Percentiles rank a stretch among this genome's conserved stretches.
Evolutionary conservation across 2,329 filamentous ascomycete species (phyloP).

Genomic region (Pseudocercospora cruenta): DNA sequence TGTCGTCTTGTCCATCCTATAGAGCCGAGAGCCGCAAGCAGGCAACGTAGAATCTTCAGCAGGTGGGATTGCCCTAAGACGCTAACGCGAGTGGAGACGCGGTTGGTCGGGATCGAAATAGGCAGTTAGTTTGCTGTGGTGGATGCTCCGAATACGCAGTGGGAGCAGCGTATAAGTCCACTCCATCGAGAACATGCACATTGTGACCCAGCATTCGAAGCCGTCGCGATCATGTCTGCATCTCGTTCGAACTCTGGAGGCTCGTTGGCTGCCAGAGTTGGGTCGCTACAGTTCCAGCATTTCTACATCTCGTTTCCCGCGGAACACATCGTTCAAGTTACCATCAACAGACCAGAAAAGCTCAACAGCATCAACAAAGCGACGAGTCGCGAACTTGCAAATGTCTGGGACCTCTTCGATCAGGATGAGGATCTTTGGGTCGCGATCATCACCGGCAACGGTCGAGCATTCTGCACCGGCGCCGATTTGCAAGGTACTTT

Average conservation of each 20-base stretch:
- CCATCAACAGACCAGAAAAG: slow-evolving; percentile 35
- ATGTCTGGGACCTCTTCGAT: slow-evolving; percentile 38
- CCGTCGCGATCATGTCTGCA: neutral
- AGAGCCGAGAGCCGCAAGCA: neutral
- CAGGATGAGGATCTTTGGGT: slow-evolving; percentile 33
- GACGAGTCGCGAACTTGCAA: slow-evolving; percentile 36
- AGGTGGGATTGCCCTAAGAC: neutral
- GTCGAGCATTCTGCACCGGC: slow-evolving; percentile 41
- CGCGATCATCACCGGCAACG: slow-evolving; percentile 39
- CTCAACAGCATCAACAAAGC: slow-evolving; percentile 40
- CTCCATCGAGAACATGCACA: neutral
- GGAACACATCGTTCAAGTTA: slow-evolving; percentile 10
- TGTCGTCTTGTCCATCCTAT: neutral
- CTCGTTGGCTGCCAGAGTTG: neutral
- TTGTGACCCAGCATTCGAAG: neutral
- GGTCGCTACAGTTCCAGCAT: neutral
- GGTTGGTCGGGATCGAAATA: neutral
- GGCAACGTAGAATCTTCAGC: neutral
- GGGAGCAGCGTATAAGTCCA: slow-evolving; percentile 4
- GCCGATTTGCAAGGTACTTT: slow-evolving; percentile 40
- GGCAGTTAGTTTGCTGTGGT: neutral
- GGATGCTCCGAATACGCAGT: neutral
- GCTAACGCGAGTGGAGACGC: neutral
- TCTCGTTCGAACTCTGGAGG: neutral
- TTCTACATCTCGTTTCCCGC: slow-evolving; percentile 4